These are phyloP conservation scores for Collariella sp. DNA, from an alignment of 495 filamentous ascomycete genomes.

Conservation along the genomic window DNA sequence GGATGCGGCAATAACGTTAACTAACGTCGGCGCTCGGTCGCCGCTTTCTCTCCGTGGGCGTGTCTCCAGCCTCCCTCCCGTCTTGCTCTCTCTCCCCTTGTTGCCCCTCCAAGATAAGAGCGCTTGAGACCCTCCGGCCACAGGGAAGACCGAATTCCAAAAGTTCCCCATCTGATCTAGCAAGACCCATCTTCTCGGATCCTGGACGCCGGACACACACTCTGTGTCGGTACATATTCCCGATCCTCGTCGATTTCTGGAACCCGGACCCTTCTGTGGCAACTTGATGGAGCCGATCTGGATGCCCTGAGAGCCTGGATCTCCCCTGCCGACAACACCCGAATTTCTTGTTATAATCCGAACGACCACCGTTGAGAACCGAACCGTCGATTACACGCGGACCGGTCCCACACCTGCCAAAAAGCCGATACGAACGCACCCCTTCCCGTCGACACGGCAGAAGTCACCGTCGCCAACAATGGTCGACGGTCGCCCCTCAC, in stretches of 20 bases:
- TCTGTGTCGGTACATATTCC: no score
- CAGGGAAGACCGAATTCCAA: background rate
- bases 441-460: background rate
- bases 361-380: background rate
- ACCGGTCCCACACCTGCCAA: background rate
- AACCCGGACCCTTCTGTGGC: background rate
- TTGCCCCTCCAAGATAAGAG: background rate
- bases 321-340: constrained; percentile 7
- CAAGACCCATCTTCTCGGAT: no score
- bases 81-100: no score
- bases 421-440: background rate
- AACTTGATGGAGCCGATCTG: background rate
- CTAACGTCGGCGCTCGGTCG: background rate
- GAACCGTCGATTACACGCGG: background rate
- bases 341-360: constrained; percentile 1
- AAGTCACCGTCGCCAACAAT: constrained; percentile 17
- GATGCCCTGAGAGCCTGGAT: background rate
- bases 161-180: background rate
- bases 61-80: background rate
- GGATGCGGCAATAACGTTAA: background rate
- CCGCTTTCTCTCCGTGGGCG: background rate
- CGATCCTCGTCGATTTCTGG: background rate
- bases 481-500: constrained; percentile 30
- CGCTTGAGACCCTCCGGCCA: background rate
- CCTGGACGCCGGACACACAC: no score